These are phyloP conservation scores for Elsinoe fawcettii DNA, from an alignment of 2,329 filamentous ascomycete genomes.

Conservation along the genomic window DNA sequence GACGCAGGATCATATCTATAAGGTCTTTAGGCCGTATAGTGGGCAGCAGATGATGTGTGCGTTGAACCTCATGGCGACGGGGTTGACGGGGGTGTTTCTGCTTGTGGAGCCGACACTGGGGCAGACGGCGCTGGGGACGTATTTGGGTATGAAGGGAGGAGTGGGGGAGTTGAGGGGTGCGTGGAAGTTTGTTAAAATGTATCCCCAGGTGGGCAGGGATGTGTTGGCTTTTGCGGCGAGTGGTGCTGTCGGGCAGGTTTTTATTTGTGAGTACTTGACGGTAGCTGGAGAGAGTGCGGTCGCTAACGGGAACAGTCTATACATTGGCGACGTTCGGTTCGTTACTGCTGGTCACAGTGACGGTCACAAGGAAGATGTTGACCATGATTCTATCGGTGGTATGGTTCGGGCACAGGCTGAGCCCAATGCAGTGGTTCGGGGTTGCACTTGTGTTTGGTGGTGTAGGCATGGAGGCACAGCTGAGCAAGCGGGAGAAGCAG, in stretches of 20 bases:
- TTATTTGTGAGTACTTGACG: slow-evolving; percentile 57
- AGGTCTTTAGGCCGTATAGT: slow-evolving; percentile 64
- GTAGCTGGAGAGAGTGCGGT: neutral
- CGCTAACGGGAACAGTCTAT: slow-evolving; percentile 48
- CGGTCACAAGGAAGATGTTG: slow-evolving; percentile 96
- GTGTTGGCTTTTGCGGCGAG: slow-evolving; percentile 84
- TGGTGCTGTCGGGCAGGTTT: slow-evolving; percentile 88
- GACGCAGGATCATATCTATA: slow-evolving; percentile 92
- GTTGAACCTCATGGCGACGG: slow-evolving; percentile 79
- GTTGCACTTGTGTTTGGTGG: slow-evolving; percentile 91
- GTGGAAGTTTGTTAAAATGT: slow-evolving; percentile 66
- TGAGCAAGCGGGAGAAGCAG: slow-evolving; percentile 74
- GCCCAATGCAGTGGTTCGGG: slow-evolving; percentile 85
- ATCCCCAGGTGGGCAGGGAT: slow-evolving; percentile 78
- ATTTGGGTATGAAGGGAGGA: slow-evolving; percentile 33
- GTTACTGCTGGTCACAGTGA: slow-evolving; percentile 88
- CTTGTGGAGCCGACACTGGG: slow-evolving; percentile 73
- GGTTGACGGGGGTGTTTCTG: slow-evolving; percentile 70
- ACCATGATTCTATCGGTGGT: slow-evolving; percentile 96
- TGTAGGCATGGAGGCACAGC: slow-evolving; percentile 80
- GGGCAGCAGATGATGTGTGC: slow-evolving; percentile 99
- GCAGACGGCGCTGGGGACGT: slow-evolving; percentile 41
- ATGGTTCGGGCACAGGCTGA: slow-evolving; percentile 84
- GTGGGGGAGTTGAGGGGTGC: slow-evolving; percentile 68
- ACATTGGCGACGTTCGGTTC: slow-evolving; percentile 88